Evolutionary conservation across 108 stramenopile species (phyloP), one percentile per base, ranked within the genome.

Genomic region (Discostella pseudostelligera): DNA sequence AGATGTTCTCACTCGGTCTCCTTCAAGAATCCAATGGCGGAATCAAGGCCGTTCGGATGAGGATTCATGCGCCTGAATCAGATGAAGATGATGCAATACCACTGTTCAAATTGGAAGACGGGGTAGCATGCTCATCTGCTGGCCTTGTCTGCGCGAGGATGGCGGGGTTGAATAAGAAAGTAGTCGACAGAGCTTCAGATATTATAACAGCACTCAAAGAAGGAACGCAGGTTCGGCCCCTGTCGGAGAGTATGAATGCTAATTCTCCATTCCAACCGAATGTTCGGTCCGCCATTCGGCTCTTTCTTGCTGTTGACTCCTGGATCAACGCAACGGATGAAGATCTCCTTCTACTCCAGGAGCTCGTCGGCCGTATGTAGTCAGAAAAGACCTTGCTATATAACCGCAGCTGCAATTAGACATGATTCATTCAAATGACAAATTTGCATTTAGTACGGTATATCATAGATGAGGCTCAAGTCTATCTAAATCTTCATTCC

Each of bases 101-200:
- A 10, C 83, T 97, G 8, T 97, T 96, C 81, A 91, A 89, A 63
- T 79, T 97, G 14, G 86, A 84, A 74, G 81, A 87, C 28, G 97
- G 97, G 16, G 80, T 93, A 19, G 90, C 95, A 22, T 79, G 57
- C 14, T 89, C 89, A 19, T 97, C 97, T 26, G 92, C 94, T 45
- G 97, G 96, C n/a, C 61, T 96, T 11, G 72, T 90, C 39, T 97
- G 97, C 63, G 97, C 97, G 14, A 80, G 88, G 64, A 81, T 86
- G 78, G 97, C 95, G 32, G 96, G 97, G 16, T 62, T 94, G 12
- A 70, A 83, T 25, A 59, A 48, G 35, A 61, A 70, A 26, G 66
- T 95, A 1, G 67, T 92, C 12, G 64, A 55, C 36, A 75, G 94
- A 56, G 88, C 89, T 4, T 68, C 65, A 4, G 84, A 89, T 50